A percentile compares a stretch with the other conserved stretches of the same genome.
These are phyloP conservation scores for Physcia stellaris DNA, from an alignment of 495 filamentous ascomycete species.

Conservation along the genomic window DNA sequence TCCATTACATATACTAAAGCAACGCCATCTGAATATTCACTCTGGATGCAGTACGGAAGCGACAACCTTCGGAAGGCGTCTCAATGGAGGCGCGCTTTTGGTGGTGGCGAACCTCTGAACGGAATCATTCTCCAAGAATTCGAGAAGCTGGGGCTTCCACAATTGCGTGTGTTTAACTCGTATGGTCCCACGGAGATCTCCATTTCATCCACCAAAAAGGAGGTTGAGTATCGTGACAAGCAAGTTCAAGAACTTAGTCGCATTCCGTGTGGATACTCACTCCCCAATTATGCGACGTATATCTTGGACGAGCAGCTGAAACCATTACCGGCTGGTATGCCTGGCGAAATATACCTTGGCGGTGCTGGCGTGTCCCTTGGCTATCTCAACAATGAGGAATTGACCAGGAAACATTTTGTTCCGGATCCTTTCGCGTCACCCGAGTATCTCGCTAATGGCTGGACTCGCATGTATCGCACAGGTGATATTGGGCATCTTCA, in stretches of 20 bases:
- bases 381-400: constrained; percentile 22
- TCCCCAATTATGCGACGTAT: constrained; percentile 21
- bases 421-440: constrained; percentile 17
- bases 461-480: constrained; percentile 14
- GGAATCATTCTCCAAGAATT: constrained; percentile 13
- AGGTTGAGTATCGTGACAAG: constrained; percentile 2
- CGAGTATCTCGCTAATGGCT: constrained; percentile 6
- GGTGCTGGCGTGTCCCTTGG: constrained; percentile 27
- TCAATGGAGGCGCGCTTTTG: constrained; percentile 16
- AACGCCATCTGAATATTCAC: constrained; percentile 29
- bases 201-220: constrained; percentile 13
- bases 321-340: constrained; percentile 23
- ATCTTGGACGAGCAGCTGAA: constrained; percentile 27
- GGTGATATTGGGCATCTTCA: constrained; percentile 17
- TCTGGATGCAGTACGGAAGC: constrained; percentile 21
- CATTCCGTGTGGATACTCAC: constrained; percentile 5
- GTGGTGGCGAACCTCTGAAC: constrained; percentile 18
- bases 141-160: constrained; percentile 8
- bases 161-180: constrained; percentile 19
- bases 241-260: not conserved
- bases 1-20: constrained; percentile 24
- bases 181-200: constrained; percentile 25
- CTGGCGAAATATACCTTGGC: constrained; percentile 30
- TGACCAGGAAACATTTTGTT: constrained; percentile 23
- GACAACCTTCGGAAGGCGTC: not conserved